Percentiles rank a stretch among this genome's conserved stretches.
Evolutionary conservation across 352 stramenopile genomes (phyloP).

Genomic region (Pythium coloratum): DNA sequence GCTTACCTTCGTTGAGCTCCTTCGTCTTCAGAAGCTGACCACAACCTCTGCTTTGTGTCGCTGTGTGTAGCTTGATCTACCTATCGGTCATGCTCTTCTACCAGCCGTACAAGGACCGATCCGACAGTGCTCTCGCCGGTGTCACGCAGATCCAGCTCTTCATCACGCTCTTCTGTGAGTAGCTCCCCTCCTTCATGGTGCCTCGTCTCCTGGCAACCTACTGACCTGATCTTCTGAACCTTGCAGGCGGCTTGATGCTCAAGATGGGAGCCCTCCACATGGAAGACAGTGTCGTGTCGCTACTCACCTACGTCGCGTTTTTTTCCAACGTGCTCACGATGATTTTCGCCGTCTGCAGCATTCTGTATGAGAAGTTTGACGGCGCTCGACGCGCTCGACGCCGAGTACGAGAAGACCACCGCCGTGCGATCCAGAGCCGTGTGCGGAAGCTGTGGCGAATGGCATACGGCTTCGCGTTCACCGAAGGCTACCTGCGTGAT

Average conservation of each 20-base stretch:
- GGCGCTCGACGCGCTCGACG: slow-evolving; percentile 28
- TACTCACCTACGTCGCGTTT: slow-evolving; percentile 59
- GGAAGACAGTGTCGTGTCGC: slow-evolving; percentile 35
- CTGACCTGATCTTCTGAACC: neutral
- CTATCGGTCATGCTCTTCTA: slow-evolving; percentile 74
- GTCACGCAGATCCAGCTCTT: slow-evolving; percentile 78
- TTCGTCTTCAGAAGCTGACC: neutral
- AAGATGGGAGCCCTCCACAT: slow-evolving; percentile 65
- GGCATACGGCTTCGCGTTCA: slow-evolving; percentile 54
- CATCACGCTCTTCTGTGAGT: slow-evolving; percentile 75
- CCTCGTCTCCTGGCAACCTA: neutral
- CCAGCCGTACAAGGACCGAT: slow-evolving; percentile 61
- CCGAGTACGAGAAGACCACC: slow-evolving; percentile 43
- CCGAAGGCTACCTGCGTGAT: slow-evolving; percentile 59
- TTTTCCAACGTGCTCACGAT: slow-evolving; percentile 56
- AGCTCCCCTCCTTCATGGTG: neutral
- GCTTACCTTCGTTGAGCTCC: neutral
- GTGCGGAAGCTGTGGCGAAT: slow-evolving; percentile 57
- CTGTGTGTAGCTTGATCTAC: slow-evolving; percentile 54
- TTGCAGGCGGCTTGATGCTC: slow-evolving; percentile 56
- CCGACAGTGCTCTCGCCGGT: slow-evolving; percentile 61
- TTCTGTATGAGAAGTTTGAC: slow-evolving; percentile 62
- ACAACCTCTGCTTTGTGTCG: neutral
- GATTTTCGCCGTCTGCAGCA: slow-evolving; percentile 48
- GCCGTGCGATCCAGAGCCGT: slow-evolving; percentile 42